Evolutionary conservation across 1,284 basidiomycete species (phyloP).

Genomic region (Ganoderma sinense): DNA sequence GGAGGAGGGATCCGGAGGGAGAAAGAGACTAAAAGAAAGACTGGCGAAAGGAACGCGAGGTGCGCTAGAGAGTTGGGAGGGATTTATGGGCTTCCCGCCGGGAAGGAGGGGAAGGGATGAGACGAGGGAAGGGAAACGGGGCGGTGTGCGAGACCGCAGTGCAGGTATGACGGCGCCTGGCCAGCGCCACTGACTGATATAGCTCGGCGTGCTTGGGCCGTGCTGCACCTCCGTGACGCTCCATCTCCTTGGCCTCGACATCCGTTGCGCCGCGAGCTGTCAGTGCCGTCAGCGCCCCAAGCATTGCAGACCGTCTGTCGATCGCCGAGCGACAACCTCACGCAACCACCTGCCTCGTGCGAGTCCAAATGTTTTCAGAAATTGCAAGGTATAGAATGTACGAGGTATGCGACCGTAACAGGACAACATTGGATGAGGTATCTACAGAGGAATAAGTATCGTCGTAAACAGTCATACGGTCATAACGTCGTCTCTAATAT

Average conservation of each 20-base stretch:
- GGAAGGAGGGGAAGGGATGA: slow-evolving; percentile 2
- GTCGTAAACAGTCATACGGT: slow-evolving; percentile 31
- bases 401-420: slow-evolving; percentile 14
- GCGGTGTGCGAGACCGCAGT: not conserved
- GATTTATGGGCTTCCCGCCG: slow-evolving; percentile 1
- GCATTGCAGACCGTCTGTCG: not conserved
- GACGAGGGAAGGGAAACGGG: not conserved
- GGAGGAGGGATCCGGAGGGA: not conserved
- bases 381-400: slow-evolving; percentile 12
- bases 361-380: not conserved
- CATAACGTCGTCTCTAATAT: slow-evolving; percentile 22
- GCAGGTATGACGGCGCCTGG: not conserved
- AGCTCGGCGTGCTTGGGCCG: slow-evolving; percentile 6
- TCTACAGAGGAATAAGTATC: slow-evolving; percentile 25
- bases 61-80: not conserved
- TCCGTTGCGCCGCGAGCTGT: not conserved
- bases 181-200: not conserved
- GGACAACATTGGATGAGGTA: slow-evolving; percentile 23
- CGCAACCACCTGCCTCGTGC: not conserved
- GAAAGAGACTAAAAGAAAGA: slow-evolving; percentile 25
- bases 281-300: not conserved
- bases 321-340: not conserved
- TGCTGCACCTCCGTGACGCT: too few species aligned
- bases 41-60: slow-evolving; percentile 15
- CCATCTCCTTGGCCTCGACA: too few species aligned